A percentile compares a stretch with the other conserved stretches of the same genome.
phyloP scores from a whole-genome alignment of 2,329 filamentous ascomycete genomes.

The Nothophaeocryptopus gaeumannii region DNA sequence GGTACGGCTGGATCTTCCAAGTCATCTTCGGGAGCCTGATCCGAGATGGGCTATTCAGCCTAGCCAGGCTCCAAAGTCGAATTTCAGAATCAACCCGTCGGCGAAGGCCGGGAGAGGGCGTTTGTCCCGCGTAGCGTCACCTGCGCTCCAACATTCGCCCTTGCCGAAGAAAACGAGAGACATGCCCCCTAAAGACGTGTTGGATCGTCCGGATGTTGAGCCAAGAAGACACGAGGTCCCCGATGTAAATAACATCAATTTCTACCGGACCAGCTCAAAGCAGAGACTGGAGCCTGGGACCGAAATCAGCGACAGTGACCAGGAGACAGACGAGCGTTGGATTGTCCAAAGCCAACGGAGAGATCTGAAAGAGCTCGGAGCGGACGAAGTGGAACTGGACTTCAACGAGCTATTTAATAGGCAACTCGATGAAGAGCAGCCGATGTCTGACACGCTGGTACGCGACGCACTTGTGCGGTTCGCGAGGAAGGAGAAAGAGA shows the following conservation, averaged over 20 bases:
- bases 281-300: constrained; percentile 39
- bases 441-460: constrained; percentile 34
- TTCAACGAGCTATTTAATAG: constrained; percentile 40
- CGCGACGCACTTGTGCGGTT: constrained; percentile 43
- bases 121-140: background rate
- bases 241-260: constrained; percentile 34
- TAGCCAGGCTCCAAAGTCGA: background rate
- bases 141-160: constrained; percentile 1
- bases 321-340: constrained; percentile 42
- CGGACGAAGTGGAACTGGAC: constrained; percentile 26
- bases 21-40: constrained; percentile 35
- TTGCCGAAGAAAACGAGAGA: constrained; percentile 6
- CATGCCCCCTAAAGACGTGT: constrained; percentile 22
- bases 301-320: constrained; percentile 44
- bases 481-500: constrained; percentile 23
- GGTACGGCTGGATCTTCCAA: constrained; percentile 35
- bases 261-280: constrained; percentile 43
- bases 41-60: constrained; percentile 28
- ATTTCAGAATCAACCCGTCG: background rate
- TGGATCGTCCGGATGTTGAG: constrained; percentile 17
- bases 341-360: constrained; percentile 33
- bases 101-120: background rate
- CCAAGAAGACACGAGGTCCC: constrained; percentile 39
- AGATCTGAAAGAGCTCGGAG: constrained; percentile 25
- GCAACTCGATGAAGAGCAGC: constrained; percentile 38